Conservation (phyloP, 2,329 filamentous ascomycete species). For the Microsporum audouinii region DNA sequence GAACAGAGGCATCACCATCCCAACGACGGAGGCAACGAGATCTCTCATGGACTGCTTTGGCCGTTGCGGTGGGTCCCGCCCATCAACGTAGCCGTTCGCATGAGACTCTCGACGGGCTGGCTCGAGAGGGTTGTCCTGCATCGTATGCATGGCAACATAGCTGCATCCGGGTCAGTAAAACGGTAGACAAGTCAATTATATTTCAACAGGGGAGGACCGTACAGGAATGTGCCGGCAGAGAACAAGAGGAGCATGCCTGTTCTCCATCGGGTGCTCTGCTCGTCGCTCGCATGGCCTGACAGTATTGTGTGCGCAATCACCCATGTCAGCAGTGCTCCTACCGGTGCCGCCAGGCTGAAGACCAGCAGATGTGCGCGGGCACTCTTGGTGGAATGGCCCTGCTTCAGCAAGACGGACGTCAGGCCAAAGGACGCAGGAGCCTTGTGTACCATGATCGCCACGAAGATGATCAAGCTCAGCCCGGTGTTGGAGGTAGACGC, state of each 20-base stretch:
- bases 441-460: constrained; percentile 96
- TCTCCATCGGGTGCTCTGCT: constrained; percentile 63
- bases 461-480: constrained; percentile 80
- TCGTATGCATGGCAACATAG: constrained; percentile 96
- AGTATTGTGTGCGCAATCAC: constrained; percentile 60
- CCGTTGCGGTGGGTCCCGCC: constrained; percentile 25
- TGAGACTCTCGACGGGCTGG: constrained; percentile 23
- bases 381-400: constrained; percentile 76
- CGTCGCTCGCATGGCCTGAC: constrained; percentile 40
- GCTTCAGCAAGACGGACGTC: constrained; percentile 78
- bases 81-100: constrained; percentile 34
- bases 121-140: constrained; percentile 58
- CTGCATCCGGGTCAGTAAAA: constrained; percentile 34
- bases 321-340: constrained; percentile 76
- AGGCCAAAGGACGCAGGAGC: constrained; percentile 90
- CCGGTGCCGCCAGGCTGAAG: constrained; percentile 82
- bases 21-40: constrained; percentile 36
- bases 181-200: not conserved
- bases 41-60: constrained; percentile 35
- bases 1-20: constrained; percentile 38
- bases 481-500: constrained; percentile 72
- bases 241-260: constrained; percentile 92
- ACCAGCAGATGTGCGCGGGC: constrained; percentile 75
- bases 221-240: constrained; percentile 91
- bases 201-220: constrained; percentile 29